Conservation (phyloP, 192 early-diverging fungal species). For the Backusella tarrabulga region DNA sequence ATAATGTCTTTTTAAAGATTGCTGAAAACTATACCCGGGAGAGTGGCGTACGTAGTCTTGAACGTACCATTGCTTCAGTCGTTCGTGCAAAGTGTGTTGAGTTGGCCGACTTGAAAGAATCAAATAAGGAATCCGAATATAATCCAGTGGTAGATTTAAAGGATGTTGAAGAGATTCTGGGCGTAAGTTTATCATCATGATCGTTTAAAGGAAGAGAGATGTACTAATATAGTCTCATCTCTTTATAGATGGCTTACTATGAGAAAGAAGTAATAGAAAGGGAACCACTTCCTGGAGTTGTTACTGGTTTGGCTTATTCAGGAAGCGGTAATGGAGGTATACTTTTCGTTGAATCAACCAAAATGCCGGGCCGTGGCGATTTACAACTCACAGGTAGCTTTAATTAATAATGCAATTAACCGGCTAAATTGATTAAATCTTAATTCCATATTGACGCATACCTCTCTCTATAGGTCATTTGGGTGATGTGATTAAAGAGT, state of each 20-base stretch:
- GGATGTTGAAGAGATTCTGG: slow-evolving; percentile 67
- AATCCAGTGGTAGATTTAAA: slow-evolving; percentile 42
- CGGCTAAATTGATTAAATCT: not conserved
- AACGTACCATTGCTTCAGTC: slow-evolving; percentile 70
- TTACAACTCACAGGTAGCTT: slow-evolving; percentile 60
- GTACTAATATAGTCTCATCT: not conserved
- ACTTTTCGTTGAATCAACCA: slow-evolving; percentile 77
- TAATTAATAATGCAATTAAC: not conserved
- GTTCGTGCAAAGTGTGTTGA: slow-evolving; percentile 70
- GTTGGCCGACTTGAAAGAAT: slow-evolving; percentile 60
- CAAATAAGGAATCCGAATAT: slow-evolving; percentile 33
- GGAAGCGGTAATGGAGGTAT: slow-evolving; percentile 70
- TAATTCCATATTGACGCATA: not conserved
- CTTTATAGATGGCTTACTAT: slow-evolving; percentile 48
- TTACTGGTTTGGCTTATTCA: slow-evolving; percentile 82
- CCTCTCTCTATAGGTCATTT: slow-evolving; percentile 49
- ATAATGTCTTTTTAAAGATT: slow-evolving; percentile 60
- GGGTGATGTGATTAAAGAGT: slow-evolving; percentile 87
- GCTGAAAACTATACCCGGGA: slow-evolving; percentile 78
- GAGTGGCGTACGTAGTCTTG: slow-evolving; percentile 75
- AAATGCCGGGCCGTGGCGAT: slow-evolving; percentile 69
- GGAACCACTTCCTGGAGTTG: slow-evolving; percentile 63
- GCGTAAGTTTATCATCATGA: slow-evolving; percentile 38
- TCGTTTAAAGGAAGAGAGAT: not conserved
- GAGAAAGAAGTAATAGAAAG: slow-evolving; percentile 61